Percentiles rank a stretch among this genome's conserved stretches.
Conservation (phyloP, 768 basidiomycete species). For the Clitopilus passeckerianus region DNA sequence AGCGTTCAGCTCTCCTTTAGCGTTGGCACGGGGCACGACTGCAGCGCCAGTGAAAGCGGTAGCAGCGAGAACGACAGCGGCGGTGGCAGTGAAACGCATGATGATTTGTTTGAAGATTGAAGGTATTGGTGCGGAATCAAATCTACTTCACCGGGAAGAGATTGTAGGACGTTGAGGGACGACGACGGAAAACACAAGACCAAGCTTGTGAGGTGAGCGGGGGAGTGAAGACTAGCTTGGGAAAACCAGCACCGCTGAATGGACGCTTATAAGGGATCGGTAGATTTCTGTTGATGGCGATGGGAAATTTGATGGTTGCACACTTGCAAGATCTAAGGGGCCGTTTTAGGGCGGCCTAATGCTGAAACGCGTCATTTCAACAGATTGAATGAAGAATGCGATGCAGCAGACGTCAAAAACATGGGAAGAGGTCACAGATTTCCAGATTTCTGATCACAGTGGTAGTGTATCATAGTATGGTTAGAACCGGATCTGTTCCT, state of each 20-base stretch:
- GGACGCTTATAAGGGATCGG: conserved; percentile 5
- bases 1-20: conserved; percentile 13
- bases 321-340: conserved; percentile 2
- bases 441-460: too few species aligned
- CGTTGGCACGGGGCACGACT: conserved; percentile 19
- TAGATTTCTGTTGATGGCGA: conserved; percentile 7
- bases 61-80: conserved; percentile 16
- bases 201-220: conserved; percentile 23
- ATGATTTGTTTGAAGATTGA: conserved; percentile 9
- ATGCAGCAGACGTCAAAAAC: neutral
- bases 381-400: too few species aligned
- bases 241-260: neutral
- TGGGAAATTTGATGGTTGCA: conserved; percentile 7
- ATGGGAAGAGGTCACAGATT: neutral
- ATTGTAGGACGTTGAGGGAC: conserved; percentile 6
- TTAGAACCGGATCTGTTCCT: too few species aligned
- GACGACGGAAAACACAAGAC: conserved; percentile 24
- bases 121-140: conserved; percentile 6
- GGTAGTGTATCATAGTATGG: too few species aligned
- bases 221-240: conserved; percentile 31
- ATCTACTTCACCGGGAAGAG: conserved; percentile 22
- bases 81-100: conserved; percentile 21
- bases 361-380: too few species aligned
- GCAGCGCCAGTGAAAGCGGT: conserved; percentile 20
- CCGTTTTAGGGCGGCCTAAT: neutral